Base-by-base conservation (phyloP, 2,329 filamentous ascomycete genomes). In the Colletotrichum sp. region DNA sequence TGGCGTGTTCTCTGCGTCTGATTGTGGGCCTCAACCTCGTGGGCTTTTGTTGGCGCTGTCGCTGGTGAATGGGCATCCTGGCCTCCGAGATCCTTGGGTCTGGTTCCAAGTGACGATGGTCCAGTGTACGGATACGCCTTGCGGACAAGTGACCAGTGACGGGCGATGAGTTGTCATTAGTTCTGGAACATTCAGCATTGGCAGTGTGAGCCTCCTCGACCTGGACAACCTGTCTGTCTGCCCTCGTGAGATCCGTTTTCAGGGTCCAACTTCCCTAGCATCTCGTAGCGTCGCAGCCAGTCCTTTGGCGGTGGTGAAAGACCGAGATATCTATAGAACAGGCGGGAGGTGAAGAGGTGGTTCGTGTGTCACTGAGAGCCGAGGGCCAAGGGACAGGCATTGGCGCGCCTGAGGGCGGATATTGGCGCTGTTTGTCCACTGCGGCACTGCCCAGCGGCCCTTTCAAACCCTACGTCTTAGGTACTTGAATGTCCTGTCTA, bases 241-340 rank as follows among this genome's bases (percentile, higher is more conserved):
- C 36, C 64, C 73, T 72, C 36, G 71, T 71, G 66, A 75, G 66
- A 60, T 68, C 61, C 30, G 22, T 22, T 73, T 73, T 71, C 73
- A 68, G 68, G 74, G 74, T 72, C 73, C 71, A 72, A 28, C 55
- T 32, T 27, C 59, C 63, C 48, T 63, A 70, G 60, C 27, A 39
- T 64, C 59, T 36, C 44, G 48, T 68, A 73, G 73, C 70, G 64
- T 73, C 32, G 69, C 36, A 55, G 52, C 55, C 70, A 48, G 59
- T 28, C 59, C 61, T 55, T 59, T 68, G 72, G 63, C 72, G 63
- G 25, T 64, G 72, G 48, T 59, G 63, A 48, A 44, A 71, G 39
- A 28, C 66, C 66, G 72, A 69, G 72, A 76, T 77, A 76, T 76
- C 66, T 68, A 77, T 77, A 75, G 72, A 77, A 64, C 67, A 71